Percentiles rank a stretch among this genome's conserved stretches.
Conservation (phyloP, 1,139 yeast genomes). For the Scheffersomyces stambukii region DNA sequence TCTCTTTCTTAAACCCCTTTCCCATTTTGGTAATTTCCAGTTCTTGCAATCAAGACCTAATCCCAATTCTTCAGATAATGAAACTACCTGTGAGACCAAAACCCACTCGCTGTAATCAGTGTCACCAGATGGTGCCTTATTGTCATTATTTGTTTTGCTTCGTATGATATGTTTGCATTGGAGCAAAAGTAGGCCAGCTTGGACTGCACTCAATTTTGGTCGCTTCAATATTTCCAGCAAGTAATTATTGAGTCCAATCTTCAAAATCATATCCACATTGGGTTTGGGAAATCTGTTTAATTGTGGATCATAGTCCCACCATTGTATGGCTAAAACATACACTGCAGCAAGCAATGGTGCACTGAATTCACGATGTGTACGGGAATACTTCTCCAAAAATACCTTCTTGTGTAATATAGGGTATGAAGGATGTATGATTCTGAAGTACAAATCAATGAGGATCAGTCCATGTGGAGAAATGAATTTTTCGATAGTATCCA, state of each 20-base stretch:
- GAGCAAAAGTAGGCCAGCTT: constrained; percentile 65
- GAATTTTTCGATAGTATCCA: constrained; percentile 66
- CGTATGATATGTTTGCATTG: constrained; percentile 54
- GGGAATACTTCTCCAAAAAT: constrained; percentile 67
- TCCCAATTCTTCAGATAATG: constrained; percentile 82
- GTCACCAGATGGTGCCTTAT: constrained; percentile 5
- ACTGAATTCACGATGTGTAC: constrained; percentile 74
- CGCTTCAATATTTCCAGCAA: constrained; percentile 65
- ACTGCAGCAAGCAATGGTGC: constrained; percentile 77
- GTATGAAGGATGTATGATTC: constrained; percentile 74
- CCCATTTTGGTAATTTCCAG: constrained; percentile 94
- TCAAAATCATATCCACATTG: constrained; percentile 45
- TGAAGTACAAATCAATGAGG: constrained; percentile 64
- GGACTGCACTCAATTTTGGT: constrained; percentile 77
- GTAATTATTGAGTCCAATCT: constrained; percentile 54
- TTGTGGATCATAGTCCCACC: constrained; percentile 82
- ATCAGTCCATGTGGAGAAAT: constrained; percentile 77
- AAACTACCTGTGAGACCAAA: constrained; percentile 79
- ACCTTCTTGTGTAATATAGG: constrained; percentile 76
- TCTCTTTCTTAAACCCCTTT: constrained; percentile 74
- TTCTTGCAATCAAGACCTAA: constrained; percentile 78
- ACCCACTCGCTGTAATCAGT: constrained; percentile 71
- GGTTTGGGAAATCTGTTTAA: constrained; percentile 64
- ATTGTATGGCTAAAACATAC: constrained; percentile 68
- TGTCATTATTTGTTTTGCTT: constrained; percentile 4